Evolutionary conservation across 1,139 yeast genomes (phyloP), one percentile per base, ranked within the genome.

Genomic region (Debaryomyces nepalensis): DNA sequence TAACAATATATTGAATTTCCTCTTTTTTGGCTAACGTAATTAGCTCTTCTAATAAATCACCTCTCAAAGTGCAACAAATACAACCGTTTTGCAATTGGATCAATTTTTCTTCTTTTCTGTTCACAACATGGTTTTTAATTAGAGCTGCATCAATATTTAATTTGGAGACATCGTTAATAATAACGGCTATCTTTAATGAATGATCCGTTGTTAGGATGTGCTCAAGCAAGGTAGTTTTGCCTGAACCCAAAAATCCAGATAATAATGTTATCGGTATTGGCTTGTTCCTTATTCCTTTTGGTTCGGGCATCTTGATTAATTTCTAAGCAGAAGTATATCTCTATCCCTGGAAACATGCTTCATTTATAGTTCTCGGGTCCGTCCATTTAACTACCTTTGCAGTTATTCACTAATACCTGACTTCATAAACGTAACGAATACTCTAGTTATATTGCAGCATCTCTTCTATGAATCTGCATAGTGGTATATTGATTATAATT

Each of bases 51-150:
- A 73, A 50, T 39, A 73, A 54, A 46, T 73, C 78, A 5, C 75
- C 76, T 39, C 79, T 58, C 35, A 73, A 59, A 2, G 78, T 73
- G 47, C 78, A 73, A 44, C 78, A 73, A 18, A 72, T 71, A 44
- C 78, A 73, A 2, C 78, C 79, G 45, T 73, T 73, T 45, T 73
- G 77, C 27, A 73, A 53, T 44, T 71, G 75, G 30, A 73, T 64
- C 37, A 73, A 49, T 44, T 71, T 70, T 47, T 73, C 77, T 39
- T 72, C 63, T 42, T 63, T 69, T 39, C 68, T 62, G 22, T 69
- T 64, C 14, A 73, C 68, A 24, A 60, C 65, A 52, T 70, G 75
- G 39, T 67, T 55, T 39, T 60, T 57, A 21, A 73, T 61, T 23
- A 73, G 51, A 2, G 65, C 56, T 5, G 77, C 76, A 53, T 73